These are phyloP conservation scores for Scheffersomyces spartinae DNA, from an alignment of 805 yeast species.

Conservation along the genomic window DNA sequence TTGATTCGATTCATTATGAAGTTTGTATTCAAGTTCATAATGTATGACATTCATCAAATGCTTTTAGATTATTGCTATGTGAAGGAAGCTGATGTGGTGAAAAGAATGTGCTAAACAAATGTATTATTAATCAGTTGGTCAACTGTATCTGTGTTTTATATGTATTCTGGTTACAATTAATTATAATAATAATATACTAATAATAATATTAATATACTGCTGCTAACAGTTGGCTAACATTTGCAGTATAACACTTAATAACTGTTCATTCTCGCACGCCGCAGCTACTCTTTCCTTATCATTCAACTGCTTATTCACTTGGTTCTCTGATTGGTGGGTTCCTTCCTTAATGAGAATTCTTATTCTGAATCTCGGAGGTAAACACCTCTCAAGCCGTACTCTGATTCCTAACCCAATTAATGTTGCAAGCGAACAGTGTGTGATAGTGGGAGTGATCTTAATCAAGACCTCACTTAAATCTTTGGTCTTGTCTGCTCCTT, in stretches of 20 bases:
- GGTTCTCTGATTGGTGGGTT: constrained; percentile 89
- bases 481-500: constrained; percentile 33
- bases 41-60: too few species aligned
- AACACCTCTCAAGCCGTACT: constrained; percentile 78
- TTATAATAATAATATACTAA: too few species aligned
- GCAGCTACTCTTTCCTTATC: constrained; percentile 98
- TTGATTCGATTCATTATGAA: too few species aligned
- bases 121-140: too few species aligned
- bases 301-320: constrained; percentile 91
- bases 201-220: not conserved
- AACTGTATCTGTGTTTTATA: too few species aligned
- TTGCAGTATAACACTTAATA: constrained; percentile 77
- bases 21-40: too few species aligned
- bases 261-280: constrained; percentile 94
- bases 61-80: too few species aligned
- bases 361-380: constrained; percentile 77
- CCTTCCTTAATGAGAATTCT: constrained; percentile 78
- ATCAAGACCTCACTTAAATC: constrained; percentile 68
- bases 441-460: constrained; percentile 91
- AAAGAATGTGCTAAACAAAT: too few species aligned
- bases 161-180: too few species aligned
- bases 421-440: constrained; percentile 95
- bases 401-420: constrained; percentile 90
- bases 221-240: constrained; percentile 76
- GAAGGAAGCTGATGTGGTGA: too few species aligned